Evolutionary conservation across 1,284 basidiomycete genomes (phyloP), one percentile per base, ranked within the genome.

Genomic region (Marasmius tenuissimus): DNA sequence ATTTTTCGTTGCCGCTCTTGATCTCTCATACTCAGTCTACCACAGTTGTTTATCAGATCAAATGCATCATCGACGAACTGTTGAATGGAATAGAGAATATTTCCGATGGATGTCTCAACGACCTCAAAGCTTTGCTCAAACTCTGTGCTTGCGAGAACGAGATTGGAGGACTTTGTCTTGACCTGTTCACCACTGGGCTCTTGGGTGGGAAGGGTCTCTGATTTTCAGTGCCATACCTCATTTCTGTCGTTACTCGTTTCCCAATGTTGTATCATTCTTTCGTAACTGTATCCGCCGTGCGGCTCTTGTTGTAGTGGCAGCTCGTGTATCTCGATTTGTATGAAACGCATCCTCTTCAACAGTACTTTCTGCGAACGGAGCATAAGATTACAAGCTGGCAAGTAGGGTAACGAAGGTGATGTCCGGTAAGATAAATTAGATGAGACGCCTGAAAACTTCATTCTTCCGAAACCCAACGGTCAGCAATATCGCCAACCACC

Each of bases 381-480:
- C 27, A 27, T 27, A 4, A 27, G 27, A 27, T 27, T 27, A 27
- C 27, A 27, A 27, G 27, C 27, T 27, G 27, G 27, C 27, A 27
- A 27, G 27, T 27, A 27, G 27, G 27, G 27, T 27, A 27, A 27
- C 27, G 27, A 27, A 27, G 27, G 4, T 27, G 27, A 27, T 27
- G 45, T 47, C 45, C 16, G 5, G n/a, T 7, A 7, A 47, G n/a
- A 54, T 37, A 37, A n/a, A 37, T 35, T 20, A 16, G 39, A 47
- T 38, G 34, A 52, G 49, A 57, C 52, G 1, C 1, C 8, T 37
- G 16, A n/a, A 57, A 27, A 68, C 65, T 65, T 74, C 78, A 91
- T 70, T 92, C 89, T 65, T 91, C 90, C 16, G 80, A 77, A 8
- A 92, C 80, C 89, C 90, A 92, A 61, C 79, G 77, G 67, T 91